These are phyloP conservation scores for Tuber indicum DNA, from an alignment of 495 filamentous ascomycete genomes.

Conservation along the genomic window DNA sequence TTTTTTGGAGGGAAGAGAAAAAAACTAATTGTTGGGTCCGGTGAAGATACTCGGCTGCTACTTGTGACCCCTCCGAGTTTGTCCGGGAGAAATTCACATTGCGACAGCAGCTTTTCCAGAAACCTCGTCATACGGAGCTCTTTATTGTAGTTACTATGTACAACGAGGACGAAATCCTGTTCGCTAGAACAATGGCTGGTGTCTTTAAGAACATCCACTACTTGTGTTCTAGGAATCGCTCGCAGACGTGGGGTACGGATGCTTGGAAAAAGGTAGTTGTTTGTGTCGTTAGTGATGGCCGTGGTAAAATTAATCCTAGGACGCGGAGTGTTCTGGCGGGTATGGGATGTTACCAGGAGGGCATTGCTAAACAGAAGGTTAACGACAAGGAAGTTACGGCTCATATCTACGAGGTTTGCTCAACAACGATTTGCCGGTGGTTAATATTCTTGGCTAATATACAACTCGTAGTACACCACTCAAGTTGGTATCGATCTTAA, in stretches of 20 bases:
- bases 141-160: constrained; percentile 99
- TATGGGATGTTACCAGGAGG: constrained; percentile 96
- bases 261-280: constrained; percentile 99
- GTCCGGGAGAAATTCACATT: constrained; percentile 83
- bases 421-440: not conserved
- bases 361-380: constrained; percentile 97
- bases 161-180: constrained; percentile 96
- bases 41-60: constrained; percentile 73
- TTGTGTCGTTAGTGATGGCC: constrained; percentile 94
- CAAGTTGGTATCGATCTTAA: constrained; percentile 73
- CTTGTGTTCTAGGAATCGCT: constrained; percentile 84
- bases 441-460: constrained; percentile 16
- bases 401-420: constrained; percentile 76
- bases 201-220: constrained; percentile 98
- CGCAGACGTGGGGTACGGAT: constrained; percentile 97
- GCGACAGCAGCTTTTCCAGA: constrained; percentile 88
- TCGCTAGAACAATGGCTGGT: constrained; percentile 92
- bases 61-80: constrained; percentile 88
- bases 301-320: constrained; percentile 93
- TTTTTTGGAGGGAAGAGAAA: not conserved
- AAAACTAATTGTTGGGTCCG: not conserved
- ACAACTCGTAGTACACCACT: constrained; percentile 63
- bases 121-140: constrained; percentile 86
- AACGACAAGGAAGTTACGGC: constrained; percentile 96
- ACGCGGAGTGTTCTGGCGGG: constrained; percentile 84